Percentiles rank a stretch among this genome's conserved stretches.
phyloP scores from a whole-genome alignment of 305 asterid species.

The Ajuga reptans region DNA sequence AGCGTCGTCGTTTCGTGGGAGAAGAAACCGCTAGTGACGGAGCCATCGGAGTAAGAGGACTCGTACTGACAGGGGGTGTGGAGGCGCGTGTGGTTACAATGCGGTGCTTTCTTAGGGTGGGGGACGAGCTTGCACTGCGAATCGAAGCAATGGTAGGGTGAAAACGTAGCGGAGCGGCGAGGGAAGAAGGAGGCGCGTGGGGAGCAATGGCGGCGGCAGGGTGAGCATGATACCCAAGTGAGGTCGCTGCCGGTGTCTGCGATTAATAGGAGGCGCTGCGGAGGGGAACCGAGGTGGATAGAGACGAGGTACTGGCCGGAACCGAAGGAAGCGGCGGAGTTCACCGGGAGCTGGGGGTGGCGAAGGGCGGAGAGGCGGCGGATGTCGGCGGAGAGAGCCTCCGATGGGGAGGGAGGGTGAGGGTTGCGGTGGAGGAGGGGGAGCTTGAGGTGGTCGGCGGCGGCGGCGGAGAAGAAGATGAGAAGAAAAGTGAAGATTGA shows the following conservation, averaged over 20 bases:
- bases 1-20: slow-evolving; percentile 60
- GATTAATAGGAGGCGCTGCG: slow-evolving; percentile 53
- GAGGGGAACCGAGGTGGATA: slow-evolving; percentile 68
- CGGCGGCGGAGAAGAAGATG: slow-evolving; percentile 26
- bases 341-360: slow-evolving; percentile 47
- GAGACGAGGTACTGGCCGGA: slow-evolving; percentile 75
- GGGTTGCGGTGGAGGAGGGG: slow-evolving; percentile 49
- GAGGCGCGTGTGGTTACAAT: slow-evolving; percentile 59
- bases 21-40: slow-evolving; percentile 56
- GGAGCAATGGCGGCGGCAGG: slow-evolving; percentile 48
- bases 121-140: slow-evolving; percentile 49
- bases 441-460: slow-evolving; percentile 37
- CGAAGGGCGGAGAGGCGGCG: slow-evolving; percentile 41
- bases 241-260: slow-evolving; percentile 92
- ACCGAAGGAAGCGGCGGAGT: slow-evolving; percentile 68
- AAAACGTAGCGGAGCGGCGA: slow-evolving; percentile 57
- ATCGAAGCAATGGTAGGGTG: slow-evolving; percentile 56
- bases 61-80: slow-evolving; percentile 69
- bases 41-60: slow-evolving; percentile 61
- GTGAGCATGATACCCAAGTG: slow-evolving; percentile 75
- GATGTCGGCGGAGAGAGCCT: slow-evolving; percentile 42
- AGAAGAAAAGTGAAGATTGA: slow-evolving; percentile 16
- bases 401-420: slow-evolving; percentile 33
- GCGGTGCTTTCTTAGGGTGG: slow-evolving; percentile 28
- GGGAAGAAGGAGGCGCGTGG: slow-evolving; percentile 44